These are phyloP conservation scores for Piloderma croceum DNA, from an alignment of 768 basidiomycete genomes.

Conservation along the genomic window DNA sequence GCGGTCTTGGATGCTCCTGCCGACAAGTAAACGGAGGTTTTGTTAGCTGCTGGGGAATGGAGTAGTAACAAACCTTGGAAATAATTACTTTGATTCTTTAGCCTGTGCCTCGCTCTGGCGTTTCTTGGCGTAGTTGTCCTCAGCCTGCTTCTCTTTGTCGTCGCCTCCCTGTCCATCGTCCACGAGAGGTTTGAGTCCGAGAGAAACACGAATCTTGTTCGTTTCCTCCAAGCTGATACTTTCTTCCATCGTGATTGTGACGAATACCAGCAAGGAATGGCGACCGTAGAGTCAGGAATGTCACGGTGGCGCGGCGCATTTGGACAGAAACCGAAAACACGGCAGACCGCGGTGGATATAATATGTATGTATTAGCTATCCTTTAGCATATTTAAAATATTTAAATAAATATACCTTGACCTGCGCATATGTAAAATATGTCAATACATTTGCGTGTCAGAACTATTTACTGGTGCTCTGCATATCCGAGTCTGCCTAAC, in stretches of 20 bases:
- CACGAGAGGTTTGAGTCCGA: slow-evolving; percentile 90
- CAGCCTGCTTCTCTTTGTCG: slow-evolving; percentile 78
- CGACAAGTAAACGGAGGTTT: slow-evolving; percentile 13
- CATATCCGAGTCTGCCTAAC: too few relatives aligned
- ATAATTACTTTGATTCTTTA: slow-evolving; percentile 68
- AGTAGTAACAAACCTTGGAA: slow-evolving; percentile 13
- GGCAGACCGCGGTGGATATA: too few relatives aligned
- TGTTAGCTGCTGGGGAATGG: slow-evolving; percentile 17
- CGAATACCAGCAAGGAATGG: too few relatives aligned
- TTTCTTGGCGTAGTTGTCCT: slow-evolving; percentile 75
- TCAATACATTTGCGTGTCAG: too few relatives aligned
- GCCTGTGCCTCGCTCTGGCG: slow-evolving; percentile 67
- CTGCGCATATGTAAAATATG: too few relatives aligned
- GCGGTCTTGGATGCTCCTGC: slow-evolving; percentile 63
- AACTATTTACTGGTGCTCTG: too few relatives aligned
- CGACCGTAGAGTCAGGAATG: too few relatives aligned
- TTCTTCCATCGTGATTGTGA: slow-evolving; percentile 69
- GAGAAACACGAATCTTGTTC: slow-evolving; percentile 89
- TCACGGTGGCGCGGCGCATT: too few relatives aligned
- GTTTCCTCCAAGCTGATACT: slow-evolving; percentile 92
- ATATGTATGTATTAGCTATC: too few relatives aligned
- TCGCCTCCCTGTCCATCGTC: slow-evolving; percentile 70
- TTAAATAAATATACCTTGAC: too few relatives aligned
- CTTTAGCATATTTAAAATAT: too few relatives aligned
- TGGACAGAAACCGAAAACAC: too few relatives aligned